phyloP scores from a whole-genome alignment of 1,284 basidiomycete species.

The Trichosporon faecale region DNA sequence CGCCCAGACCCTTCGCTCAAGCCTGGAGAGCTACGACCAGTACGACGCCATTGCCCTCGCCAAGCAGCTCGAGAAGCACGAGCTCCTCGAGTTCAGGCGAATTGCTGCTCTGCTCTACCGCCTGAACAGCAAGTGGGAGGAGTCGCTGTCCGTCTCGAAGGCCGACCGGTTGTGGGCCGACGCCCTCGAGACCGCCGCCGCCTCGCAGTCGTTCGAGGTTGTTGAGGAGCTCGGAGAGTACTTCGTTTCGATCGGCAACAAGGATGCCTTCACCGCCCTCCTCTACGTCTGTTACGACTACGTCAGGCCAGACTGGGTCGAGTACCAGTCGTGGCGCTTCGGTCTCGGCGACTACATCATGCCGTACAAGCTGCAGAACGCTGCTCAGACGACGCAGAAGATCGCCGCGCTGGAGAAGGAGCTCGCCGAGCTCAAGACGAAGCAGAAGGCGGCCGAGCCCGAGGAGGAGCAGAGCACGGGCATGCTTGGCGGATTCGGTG shows the following conservation, averaged over 20 bases:
- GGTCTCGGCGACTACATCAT: slow-evolving; percentile 93
- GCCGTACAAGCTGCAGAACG: slow-evolving; percentile 80
- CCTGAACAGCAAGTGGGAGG: slow-evolving; percentile 70
- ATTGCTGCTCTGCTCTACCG: slow-evolving; percentile 95
- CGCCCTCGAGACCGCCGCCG: slow-evolving; percentile 83
- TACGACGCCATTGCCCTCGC: slow-evolving; percentile 92
- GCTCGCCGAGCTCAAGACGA: slow-evolving; percentile 48
- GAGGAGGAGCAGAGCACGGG: slow-evolving; percentile 34
- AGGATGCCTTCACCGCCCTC: slow-evolving; percentile 91
- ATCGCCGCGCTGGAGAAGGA: slow-evolving; percentile 49
- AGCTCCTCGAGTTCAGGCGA: slow-evolving; percentile 90
- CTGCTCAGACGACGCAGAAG: slow-evolving; percentile 57
- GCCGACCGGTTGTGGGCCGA: slow-evolving; percentile 96
- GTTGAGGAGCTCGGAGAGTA: slow-evolving; percentile 91
- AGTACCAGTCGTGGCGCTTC: slow-evolving; percentile 91
- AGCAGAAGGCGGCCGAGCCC: slow-evolving; percentile 36
- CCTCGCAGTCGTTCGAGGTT: slow-evolving; percentile 74
- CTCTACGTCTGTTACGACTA: slow-evolving; percentile 92
- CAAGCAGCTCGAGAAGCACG: slow-evolving; percentile 80
- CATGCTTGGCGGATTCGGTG: slow-evolving; percentile 47
- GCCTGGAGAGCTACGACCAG: slow-evolving; percentile 96
- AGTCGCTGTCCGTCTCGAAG: slow-evolving; percentile 90
- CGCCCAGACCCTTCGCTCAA: slow-evolving; percentile 91
- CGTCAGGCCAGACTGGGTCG: slow-evolving; percentile 82
- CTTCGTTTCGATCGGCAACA: slow-evolving; percentile 96